Evolutionary conservation across 164 flowering plant genomes (phyloP).

Genomic region (Taxillus chinensis): DNA sequence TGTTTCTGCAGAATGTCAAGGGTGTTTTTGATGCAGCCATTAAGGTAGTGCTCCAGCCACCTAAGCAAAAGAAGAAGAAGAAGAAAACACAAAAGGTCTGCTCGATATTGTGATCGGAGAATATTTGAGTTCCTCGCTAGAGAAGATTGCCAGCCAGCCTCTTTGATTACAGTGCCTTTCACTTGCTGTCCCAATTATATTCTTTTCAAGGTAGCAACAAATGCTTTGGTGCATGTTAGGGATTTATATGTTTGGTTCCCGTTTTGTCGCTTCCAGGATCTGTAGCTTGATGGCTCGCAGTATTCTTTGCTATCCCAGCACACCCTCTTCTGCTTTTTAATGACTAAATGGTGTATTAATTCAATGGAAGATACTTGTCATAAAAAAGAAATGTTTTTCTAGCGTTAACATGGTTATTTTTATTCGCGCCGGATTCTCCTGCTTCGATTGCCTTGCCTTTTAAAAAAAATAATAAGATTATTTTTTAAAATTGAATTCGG

Average conservation of each 20-base stretch:
- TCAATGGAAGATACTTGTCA: slow-evolving; percentile 5
- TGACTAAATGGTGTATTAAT: slow-evolving; percentile 1
- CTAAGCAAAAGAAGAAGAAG: slow-evolving; percentile 56
- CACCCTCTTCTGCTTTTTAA: neutral
- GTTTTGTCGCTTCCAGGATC: slow-evolving; percentile 2
- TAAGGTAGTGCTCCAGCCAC: slow-evolving; percentile 62
- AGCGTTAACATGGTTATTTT: too few species aligned
- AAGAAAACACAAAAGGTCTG: slow-evolving; percentile 35
- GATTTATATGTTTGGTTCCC: slow-evolving; percentile 10
- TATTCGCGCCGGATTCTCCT: too few species aligned
- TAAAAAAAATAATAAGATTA: neutral
- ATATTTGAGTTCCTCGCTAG: slow-evolving; percentile 3
- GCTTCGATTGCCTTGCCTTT: too few species aligned
- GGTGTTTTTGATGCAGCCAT: slow-evolving; percentile 63
- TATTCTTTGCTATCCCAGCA: slow-evolving; percentile 9
- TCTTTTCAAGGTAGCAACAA: slow-evolving; percentile 8
- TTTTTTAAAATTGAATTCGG: too few species aligned
- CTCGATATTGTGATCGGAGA: slow-evolving; percentile 35
- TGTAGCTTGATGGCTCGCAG: slow-evolving; percentile 4
- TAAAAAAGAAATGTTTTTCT: neutral
- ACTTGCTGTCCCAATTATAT: neutral
- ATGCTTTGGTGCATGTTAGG: slow-evolving; percentile 19
- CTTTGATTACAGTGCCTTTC: neutral
- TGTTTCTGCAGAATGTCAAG: slow-evolving; percentile 48
- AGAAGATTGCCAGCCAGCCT: slow-evolving; percentile 6